A percentile compares a stretch with the other conserved stretches of the same genome.
Conservation (phyloP, 345 rosid genomes). For the Camelina sativa region DNA sequence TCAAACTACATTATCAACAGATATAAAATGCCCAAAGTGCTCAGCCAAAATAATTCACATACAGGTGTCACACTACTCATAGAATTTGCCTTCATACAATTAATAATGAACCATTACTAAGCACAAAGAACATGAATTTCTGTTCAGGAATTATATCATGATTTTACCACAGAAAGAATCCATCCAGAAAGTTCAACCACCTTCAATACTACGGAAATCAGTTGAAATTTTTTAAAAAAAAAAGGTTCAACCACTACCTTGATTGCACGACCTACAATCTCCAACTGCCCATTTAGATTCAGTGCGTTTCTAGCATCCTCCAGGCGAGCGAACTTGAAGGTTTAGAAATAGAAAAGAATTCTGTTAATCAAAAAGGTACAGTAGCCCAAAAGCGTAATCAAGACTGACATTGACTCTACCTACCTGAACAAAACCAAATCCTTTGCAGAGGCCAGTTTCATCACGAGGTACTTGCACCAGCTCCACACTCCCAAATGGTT, state of each 20-base stretch:
- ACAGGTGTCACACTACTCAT: slow-evolving; percentile 17
- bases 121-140: slow-evolving; percentile 22
- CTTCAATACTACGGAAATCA: background rate
- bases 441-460: slow-evolving; percentile 88
- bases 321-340: slow-evolving; percentile 78
- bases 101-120: slow-evolving; percentile 4
- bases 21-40: background rate
- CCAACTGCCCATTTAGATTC: slow-evolving; percentile 88
- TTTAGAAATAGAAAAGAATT: slow-evolving; percentile 13
- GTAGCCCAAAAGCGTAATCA: slow-evolving; percentile 6
- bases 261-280: slow-evolving; percentile 86
- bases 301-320: slow-evolving; percentile 94
- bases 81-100: background rate
- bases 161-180: slow-evolving; percentile 8
- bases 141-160: slow-evolving; percentile 8
- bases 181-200: background rate
- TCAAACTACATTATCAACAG: slow-evolving; percentile 20
- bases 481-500: slow-evolving; percentile 93
- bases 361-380: slow-evolving; percentile 19
- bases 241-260: slow-evolving; percentile 57
- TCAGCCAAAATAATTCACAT: slow-evolving; percentile 17
- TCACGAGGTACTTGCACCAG: slow-evolving; percentile 94
- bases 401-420: slow-evolving; percentile 32
- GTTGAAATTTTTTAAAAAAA: background rate
- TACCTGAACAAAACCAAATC: slow-evolving; percentile 98